These are phyloP conservation scores for Orbilia ellipsospora DNA, from an alignment of 2,329 filamentous ascomycete species.

Conservation along the genomic window DNA sequence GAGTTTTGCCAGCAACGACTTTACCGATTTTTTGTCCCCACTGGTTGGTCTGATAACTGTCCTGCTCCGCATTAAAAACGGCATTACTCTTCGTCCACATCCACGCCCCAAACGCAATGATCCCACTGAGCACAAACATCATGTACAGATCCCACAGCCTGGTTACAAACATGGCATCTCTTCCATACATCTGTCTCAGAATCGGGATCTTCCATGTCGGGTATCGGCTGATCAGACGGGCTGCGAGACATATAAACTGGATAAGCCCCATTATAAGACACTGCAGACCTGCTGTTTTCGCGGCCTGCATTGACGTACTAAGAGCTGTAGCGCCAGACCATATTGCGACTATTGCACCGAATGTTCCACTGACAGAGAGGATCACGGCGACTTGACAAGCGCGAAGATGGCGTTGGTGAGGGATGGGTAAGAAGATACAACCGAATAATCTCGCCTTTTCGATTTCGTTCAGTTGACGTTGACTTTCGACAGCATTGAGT, in stretches of 20 bases:
- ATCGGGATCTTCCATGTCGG: neutral
- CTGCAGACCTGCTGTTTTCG: constrained; percentile 40
- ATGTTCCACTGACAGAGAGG: constrained; percentile 20
- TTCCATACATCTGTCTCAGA: constrained; percentile 6
- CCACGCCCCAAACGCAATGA: constrained; percentile 44
- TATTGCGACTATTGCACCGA: constrained; percentile 29
- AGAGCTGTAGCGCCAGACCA: constrained; percentile 38
- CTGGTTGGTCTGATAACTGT: neutral
- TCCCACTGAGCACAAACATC: constrained; percentile 1
- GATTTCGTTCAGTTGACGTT: constrained; percentile 57
- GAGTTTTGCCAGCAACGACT: neutral
- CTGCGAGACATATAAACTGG: constrained; percentile 11
- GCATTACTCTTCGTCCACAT: constrained; percentile 43
- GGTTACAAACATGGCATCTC: constrained; percentile 26
- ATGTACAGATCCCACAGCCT: constrained; percentile 28
- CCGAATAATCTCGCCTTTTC: constrained; percentile 33
- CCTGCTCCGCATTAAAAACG: constrained; percentile 2
- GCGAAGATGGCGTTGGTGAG: constrained; percentile 24
- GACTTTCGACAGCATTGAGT: constrained; percentile 57
- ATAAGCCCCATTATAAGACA: constrained; percentile 31
- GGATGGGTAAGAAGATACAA: constrained; percentile 8
- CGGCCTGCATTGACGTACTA: constrained; percentile 15
- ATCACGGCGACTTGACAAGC: constrained; percentile 32
- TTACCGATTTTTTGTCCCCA: neutral
- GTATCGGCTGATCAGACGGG: neutral